A percentile compares a stretch with the other conserved stretches of the same genome.
Conservation (phyloP, 202 grass and related monocot genomes). For the Zoysia matrella region DNA sequence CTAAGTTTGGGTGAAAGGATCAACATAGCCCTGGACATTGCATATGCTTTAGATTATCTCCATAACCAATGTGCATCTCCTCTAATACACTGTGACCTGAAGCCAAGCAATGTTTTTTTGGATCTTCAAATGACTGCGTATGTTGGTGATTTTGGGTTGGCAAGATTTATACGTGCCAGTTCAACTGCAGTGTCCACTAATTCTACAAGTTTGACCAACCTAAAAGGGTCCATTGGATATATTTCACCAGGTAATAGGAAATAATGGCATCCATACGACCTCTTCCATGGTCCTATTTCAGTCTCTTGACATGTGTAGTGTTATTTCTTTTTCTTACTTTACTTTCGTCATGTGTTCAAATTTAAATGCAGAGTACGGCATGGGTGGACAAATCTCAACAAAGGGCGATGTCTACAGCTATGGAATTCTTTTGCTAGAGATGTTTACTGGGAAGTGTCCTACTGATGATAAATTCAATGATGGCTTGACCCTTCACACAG, state of each 20-base stretch:
- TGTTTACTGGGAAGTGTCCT: constrained; percentile 4
- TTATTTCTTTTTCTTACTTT: neutral
- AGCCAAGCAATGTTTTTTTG: constrained; percentile 43
- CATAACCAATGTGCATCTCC: constrained; percentile 33
- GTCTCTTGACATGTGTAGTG: too few species aligned
- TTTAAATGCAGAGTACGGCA: constrained; percentile 30
- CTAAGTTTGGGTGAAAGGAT: constrained; percentile 41
- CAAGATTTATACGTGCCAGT: constrained; percentile 3
- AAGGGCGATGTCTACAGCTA: constrained; percentile 40
- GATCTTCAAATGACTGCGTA: constrained; percentile 26
- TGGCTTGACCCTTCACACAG: neutral
- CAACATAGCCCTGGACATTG: constrained; percentile 45
- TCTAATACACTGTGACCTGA: constrained; percentile 34
- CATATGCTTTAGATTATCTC: constrained; percentile 50
- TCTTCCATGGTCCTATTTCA: too few species aligned
- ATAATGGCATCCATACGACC: neutral
- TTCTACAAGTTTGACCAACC: neutral
- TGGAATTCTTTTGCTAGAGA: constrained; percentile 24
- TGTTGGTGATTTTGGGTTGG: constrained; percentile 31
- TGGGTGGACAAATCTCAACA: constrained; percentile 8
- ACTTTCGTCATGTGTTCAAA: neutral
- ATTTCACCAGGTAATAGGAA: constrained; percentile 23
- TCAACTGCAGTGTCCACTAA: neutral
- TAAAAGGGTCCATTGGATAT: constrained; percentile 39
- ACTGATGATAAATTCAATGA: constrained; percentile 8